Base-by-base conservation (phyloP, 495 filamentous ascomycete genomes). In the Penicillium desertorum region DNA sequence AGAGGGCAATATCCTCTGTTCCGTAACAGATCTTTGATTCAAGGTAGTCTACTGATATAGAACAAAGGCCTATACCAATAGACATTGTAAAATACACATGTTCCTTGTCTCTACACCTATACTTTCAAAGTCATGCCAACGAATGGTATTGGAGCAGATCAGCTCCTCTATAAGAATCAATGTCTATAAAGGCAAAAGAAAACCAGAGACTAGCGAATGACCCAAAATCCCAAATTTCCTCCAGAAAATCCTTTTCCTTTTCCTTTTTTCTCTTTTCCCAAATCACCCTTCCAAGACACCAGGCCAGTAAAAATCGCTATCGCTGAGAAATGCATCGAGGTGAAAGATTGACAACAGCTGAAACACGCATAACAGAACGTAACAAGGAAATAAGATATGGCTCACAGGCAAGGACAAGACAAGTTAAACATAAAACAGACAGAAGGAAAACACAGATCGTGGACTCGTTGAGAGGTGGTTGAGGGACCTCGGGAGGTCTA, bases 261-360 rank as follows among this genome's bases (percentile, higher is more conserved):
- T 29, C 62, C 53, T 60, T 56, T 58, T 55, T 50, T 62, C 27
- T 58, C 44, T 62, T 65, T 68, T 59, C 51, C 63, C 49, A 49
- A 43, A 50, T 58, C 27, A n/a, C 54, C 52, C 60, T 27, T 59
- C 63, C 63, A 63, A 45, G 58, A 69, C 61, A 69, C 66, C 66
- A 66, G 45, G 45, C 45, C 25, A 61, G 57, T 51, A 58, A 60
- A 43, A 46, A 61, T 52, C 57, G 45, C 61, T 58, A 59, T 64
- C 72, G 72, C 74, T 73, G 68, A 75, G 66, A 75, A 75, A 77
- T 77, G 74, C 74, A 71, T 63, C 43, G 49, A 61, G 48, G 61
- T 43, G 5, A 69, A 64, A 62, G 42, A 62, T 64, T 64, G 56
- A 61, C 56, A 43, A 63, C 56, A 45, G 53, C 41, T 59, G 37